phyloP scores from a whole-genome alignment of 2,329 filamentous ascomycete genomes.

The Alternaria longipes region DNA sequence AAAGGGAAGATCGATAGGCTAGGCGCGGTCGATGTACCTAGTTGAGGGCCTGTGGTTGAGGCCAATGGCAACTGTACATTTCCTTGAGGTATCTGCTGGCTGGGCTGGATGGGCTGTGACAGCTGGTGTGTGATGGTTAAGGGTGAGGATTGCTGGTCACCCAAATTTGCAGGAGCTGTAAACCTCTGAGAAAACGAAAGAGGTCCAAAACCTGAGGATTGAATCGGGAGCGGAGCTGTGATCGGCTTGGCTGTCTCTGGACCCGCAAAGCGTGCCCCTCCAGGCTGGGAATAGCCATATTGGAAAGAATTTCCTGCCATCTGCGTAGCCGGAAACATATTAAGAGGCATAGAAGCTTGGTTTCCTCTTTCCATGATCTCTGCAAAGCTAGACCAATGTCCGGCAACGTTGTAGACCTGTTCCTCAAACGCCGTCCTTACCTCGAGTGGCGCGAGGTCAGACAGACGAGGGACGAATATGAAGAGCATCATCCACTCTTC shows the following conservation, averaged over 20 bases:
- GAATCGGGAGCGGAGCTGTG: neutral
- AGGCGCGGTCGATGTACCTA: neutral
- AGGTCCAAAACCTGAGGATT: neutral
- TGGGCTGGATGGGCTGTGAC: neutral
- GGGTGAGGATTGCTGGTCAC: neutral
- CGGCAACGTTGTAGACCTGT: neutral
- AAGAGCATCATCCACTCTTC: slow-evolving; percentile 13
- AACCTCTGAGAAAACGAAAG: neutral
- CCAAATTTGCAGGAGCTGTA: neutral
- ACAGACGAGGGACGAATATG: neutral
- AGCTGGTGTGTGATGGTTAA: neutral
- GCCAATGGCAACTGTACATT: neutral
- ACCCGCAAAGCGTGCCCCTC: neutral
- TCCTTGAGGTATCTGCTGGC: neutral
- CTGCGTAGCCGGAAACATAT: too few relatives aligned
- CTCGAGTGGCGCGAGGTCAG: slow-evolving; percentile 1
- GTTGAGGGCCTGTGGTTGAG: neutral
- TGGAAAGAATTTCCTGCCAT: neutral
- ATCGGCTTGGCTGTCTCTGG: neutral
- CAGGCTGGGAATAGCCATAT: neutral
- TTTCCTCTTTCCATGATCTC: neutral
- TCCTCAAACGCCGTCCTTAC: slow-evolving; percentile 5
- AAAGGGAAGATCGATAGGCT: neutral
- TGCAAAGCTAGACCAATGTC: neutral
- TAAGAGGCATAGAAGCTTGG: too few relatives aligned